Percentiles rank a stretch among this genome's conserved stretches.
These are phyloP conservation scores for Botrytis galanthina DNA, from an alignment of 2,329 filamentous ascomycete species.

Conservation along the genomic window DNA sequence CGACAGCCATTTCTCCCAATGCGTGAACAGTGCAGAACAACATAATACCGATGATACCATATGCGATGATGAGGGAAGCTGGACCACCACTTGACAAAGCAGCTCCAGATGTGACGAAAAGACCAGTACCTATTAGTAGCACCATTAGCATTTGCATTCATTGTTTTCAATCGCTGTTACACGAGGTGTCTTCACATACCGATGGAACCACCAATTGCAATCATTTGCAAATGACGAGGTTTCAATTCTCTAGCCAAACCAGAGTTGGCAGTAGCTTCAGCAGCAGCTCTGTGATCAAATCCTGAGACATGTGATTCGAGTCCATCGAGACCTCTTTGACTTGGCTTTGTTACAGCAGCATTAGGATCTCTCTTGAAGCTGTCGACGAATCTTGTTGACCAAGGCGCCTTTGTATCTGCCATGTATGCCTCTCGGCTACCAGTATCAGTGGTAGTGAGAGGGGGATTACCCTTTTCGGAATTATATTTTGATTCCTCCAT, in stretches of 20 bases:
- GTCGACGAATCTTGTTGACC: constrained; percentile 31
- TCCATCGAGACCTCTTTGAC: constrained; percentile 10
- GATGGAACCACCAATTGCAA: constrained; percentile 46
- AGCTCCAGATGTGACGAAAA: constrained; percentile 37
- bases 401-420: constrained; percentile 23
- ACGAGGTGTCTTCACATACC: constrained; percentile 21
- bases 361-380: constrained; percentile 37
- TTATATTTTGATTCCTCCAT: constrained; percentile 13
- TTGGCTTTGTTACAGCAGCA: constrained; percentile 47
- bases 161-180: background rate
- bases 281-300: constrained; percentile 62
- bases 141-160: constrained; percentile 10
- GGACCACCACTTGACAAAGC: constrained; percentile 39
- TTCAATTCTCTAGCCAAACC: constrained; percentile 62
- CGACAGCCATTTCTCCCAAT: constrained; percentile 83
- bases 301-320: constrained; percentile 31
- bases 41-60: constrained; percentile 47
- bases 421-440: background rate
- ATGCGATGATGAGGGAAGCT: constrained; percentile 36
- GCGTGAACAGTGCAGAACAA: constrained; percentile 75
- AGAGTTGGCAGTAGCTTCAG: constrained; percentile 65
- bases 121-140: constrained; percentile 59
- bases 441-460: background rate
- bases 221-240: constrained; percentile 57
- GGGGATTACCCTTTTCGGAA: constrained; percentile 8